Conservation (phyloP, 2,329 filamentous ascomycete species). For the Celoporthe dispersa region DNA sequence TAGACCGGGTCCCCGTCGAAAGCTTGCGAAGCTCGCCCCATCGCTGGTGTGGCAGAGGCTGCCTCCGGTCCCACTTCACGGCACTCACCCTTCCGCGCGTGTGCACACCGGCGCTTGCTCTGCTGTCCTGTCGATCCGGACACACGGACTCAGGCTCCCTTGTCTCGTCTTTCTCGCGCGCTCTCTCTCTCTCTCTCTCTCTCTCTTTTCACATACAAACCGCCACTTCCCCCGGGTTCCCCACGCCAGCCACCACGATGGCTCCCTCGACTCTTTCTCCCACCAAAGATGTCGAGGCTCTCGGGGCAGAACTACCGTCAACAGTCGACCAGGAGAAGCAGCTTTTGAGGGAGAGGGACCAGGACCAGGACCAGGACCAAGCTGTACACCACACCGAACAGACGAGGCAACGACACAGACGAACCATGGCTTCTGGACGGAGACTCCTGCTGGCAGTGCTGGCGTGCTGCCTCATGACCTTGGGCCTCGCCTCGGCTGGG, state of each 20-base stretch:
- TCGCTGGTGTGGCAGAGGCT: conserved; percentile 1
- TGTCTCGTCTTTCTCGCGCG: neutral
- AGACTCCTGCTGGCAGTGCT: conserved; percentile 32
- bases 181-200: neutral
- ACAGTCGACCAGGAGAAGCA: conserved; percentile 31
- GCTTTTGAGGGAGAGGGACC: conserved; percentile 26
- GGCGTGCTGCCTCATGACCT: conserved; percentile 33
- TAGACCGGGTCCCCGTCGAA: neutral
- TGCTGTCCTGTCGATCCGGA: conserved; percentile 14
- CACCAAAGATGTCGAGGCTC: conserved; percentile 26
- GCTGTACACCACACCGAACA: conserved; percentile 22
- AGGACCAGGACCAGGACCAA: conserved; percentile 22
- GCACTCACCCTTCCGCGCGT: conserved; percentile 21
- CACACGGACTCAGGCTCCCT: conserved; percentile 3
- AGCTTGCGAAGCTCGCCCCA: conserved; percentile 3
- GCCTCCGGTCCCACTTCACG: conserved; percentile 27
- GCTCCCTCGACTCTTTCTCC: conserved; percentile 2
- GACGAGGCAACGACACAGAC: conserved; percentile 17
- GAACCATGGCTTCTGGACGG: conserved; percentile 33
- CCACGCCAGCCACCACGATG: conserved; percentile 18
- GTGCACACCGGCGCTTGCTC: conserved; percentile 15
- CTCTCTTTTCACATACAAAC: neutral
- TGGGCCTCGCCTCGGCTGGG: conserved; percentile 33
- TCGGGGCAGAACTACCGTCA: conserved; percentile 22
- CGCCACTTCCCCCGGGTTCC: neutral